Percentiles rank a stretch among this genome's conserved stretches.
Evolutionary conservation across 768 basidiomycete genomes (phyloP).

Genomic region (Cystobasidium onofrii): DNA sequence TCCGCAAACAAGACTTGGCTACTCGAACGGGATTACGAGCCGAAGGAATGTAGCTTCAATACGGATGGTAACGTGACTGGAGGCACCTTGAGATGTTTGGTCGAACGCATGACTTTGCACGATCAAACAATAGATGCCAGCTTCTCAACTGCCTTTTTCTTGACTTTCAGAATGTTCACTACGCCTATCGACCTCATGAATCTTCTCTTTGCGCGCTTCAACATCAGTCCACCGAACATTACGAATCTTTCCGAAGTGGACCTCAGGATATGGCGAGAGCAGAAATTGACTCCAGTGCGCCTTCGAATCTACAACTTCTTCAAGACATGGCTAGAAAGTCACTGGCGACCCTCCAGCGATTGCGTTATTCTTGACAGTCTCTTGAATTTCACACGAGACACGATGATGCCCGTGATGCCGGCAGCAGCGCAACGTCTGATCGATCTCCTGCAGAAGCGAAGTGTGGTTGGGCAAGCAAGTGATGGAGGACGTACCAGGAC

Average conservation of each 20-base stretch:
- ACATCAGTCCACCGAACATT: constrained; percentile 54
- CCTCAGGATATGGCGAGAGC: constrained; percentile 67
- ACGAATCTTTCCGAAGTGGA: constrained; percentile 54
- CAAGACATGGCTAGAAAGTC: constrained; percentile 84
- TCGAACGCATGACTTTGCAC: constrained; percentile 97
- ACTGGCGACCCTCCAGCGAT: constrained; percentile 76
- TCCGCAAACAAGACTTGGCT: constrained; percentile 24
- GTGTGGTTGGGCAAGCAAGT: neutral
- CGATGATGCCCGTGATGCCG: constrained; percentile 43
- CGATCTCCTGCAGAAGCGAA: constrained; percentile 44
- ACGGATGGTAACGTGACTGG: constrained; percentile 81
- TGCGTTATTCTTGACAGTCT: constrained; percentile 52
- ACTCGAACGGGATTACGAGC: constrained; percentile 57
- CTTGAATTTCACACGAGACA: constrained; percentile 43
- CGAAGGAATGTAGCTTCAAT: constrained; percentile 82
- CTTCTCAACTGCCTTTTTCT: constrained; percentile 82
- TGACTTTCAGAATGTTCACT: constrained; percentile 88
- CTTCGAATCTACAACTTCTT: constrained; percentile 84
- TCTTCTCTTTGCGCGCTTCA: constrained; percentile 71
- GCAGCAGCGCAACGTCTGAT: constrained; percentile 44
- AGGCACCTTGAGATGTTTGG: constrained; percentile 74
- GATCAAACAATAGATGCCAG: constrained; percentile 79
- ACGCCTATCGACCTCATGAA: constrained; percentile 67
- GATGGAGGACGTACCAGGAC: neutral
- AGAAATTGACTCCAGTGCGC: constrained; percentile 81